A percentile compares a stretch with the other conserved stretches of the same genome.
These are phyloP conservation scores for Tricholoma terreum DNA, from an alignment of 768 basidiomycete genomes.

Conservation along the genomic window DNA sequence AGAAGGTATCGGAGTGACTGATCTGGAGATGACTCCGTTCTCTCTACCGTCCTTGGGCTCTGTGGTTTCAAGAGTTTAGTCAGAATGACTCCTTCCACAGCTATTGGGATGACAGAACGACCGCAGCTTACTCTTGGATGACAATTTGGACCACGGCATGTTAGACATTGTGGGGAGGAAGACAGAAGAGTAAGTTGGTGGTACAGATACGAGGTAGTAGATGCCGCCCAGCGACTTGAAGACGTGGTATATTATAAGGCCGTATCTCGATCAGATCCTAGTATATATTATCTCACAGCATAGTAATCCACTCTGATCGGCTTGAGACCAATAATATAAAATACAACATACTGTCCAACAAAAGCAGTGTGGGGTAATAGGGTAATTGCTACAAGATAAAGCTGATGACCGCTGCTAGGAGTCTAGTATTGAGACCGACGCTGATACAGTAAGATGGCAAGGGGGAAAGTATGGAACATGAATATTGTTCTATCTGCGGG, in stretches of 20 bases:
- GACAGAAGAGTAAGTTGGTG: slow-evolving; percentile 11
- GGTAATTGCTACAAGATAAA: not conserved
- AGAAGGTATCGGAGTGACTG: slow-evolving; percentile 78
- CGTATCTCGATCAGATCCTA: too few relatives aligned
- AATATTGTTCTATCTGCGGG: slow-evolving; percentile 24
- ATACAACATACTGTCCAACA: too few relatives aligned
- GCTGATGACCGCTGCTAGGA: not conserved
- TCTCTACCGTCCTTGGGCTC: slow-evolving; percentile 71
- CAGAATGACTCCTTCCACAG: not conserved
- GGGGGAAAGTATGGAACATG: not conserved
- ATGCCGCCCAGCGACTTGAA: slow-evolving; percentile 8
- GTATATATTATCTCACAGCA: too few relatives aligned
- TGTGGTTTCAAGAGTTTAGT: slow-evolving; percentile 22
- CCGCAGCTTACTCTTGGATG: slow-evolving; percentile 38
- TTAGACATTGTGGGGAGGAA: slow-evolving; percentile 39
- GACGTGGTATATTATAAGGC: not conserved
- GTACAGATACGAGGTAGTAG: slow-evolving; percentile 1
- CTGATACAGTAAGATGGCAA: not conserved
- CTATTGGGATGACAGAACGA: not conserved
- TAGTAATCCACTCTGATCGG: too few relatives aligned
- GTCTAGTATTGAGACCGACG: not conserved
- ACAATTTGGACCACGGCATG: slow-evolving; percentile 43
- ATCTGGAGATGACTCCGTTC: slow-evolving; percentile 69
- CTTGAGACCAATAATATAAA: too few relatives aligned
- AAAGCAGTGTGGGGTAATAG: too few relatives aligned